Conservation (phyloP, 306 rosid species). For the Rubus parviflorus region DNA sequence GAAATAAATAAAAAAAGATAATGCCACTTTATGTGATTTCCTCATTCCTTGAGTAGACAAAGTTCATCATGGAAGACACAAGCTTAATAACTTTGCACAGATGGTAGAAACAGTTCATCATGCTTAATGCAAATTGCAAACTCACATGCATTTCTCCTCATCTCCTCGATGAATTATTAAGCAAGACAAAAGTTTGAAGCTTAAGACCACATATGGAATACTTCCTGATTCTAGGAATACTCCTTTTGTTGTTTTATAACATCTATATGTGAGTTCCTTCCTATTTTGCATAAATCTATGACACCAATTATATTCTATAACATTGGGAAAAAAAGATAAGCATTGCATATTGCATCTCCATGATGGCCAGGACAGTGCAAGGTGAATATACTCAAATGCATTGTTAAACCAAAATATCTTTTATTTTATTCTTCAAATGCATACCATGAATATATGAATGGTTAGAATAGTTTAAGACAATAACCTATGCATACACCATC, state of each 20-base stretch:
- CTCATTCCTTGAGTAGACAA: background rate
- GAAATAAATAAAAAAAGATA: background rate
- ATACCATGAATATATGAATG: background rate
- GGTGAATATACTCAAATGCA: background rate
- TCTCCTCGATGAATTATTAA: background rate
- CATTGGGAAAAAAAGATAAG: background rate
- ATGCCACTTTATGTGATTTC: background rate
- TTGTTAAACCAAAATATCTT: background rate
- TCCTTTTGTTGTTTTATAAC: background rate
- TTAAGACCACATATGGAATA: background rate
- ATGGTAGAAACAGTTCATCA: background rate
- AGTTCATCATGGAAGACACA: no score
- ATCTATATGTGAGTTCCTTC: conserved; percentile 1
- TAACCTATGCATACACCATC: background rate
- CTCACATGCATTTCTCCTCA: background rate
- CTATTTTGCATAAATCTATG: background rate
- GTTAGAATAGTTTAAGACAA: background rate
- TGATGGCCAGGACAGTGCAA: background rate
- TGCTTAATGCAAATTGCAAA: background rate
- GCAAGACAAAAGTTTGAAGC: background rate
- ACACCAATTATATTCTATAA: background rate
- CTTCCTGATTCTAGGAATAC: background rate
- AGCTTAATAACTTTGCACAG: background rate
- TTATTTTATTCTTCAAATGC: background rate
- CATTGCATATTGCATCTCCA: background rate